Evolutionary conservation across 371 early-diverging fungal species (phyloP).

Genomic region (Lichtheimia ornata): DNA sequence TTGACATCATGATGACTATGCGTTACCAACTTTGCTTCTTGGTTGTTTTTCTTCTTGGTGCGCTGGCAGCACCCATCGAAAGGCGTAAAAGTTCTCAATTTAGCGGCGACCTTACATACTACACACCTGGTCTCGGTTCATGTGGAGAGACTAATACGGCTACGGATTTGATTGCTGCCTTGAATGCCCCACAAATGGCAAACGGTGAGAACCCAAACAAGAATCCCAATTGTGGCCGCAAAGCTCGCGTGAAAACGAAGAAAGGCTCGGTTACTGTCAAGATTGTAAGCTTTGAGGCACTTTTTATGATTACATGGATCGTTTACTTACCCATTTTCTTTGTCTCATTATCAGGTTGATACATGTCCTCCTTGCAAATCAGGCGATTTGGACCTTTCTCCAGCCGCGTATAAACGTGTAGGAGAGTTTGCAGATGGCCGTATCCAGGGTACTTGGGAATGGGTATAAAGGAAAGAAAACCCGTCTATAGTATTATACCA

Average conservation of each 20-base stretch:
- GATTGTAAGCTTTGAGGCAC: slow-evolving; percentile 20
- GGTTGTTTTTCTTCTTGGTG: slow-evolving; percentile 3
- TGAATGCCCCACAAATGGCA: slow-evolving; percentile 52
- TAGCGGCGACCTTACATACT: slow-evolving; percentile 44
- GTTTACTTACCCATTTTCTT: background rate
- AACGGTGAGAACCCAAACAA: slow-evolving; percentile 32
- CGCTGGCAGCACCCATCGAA: slow-evolving; percentile 17
- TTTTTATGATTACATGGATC: background rate
- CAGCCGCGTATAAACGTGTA: slow-evolving; percentile 51
- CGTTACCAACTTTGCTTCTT: slow-evolving; percentile 6
- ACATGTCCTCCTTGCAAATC: slow-evolving; percentile 45
- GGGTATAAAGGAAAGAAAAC: slow-evolving; percentile 18
- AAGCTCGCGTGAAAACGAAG: slow-evolving; percentile 35
- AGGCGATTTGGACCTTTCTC: slow-evolving; percentile 56
- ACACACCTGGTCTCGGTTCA: slow-evolving; percentile 32
- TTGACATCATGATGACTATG: background rate
- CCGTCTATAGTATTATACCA: background rate
- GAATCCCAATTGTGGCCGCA: slow-evolving; percentile 39
- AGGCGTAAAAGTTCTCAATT: slow-evolving; percentile 1
- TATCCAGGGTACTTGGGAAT: slow-evolving; percentile 47
- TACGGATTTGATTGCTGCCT: slow-evolving; percentile 36
- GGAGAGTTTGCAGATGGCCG: slow-evolving; percentile 42
- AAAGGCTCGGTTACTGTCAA: slow-evolving; percentile 37
- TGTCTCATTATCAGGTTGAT: slow-evolving; percentile 20
- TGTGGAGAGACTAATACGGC: slow-evolving; percentile 27